Conservation (phyloP, 306 rosid species). For the Heteromeles arbutifolia region DNA sequence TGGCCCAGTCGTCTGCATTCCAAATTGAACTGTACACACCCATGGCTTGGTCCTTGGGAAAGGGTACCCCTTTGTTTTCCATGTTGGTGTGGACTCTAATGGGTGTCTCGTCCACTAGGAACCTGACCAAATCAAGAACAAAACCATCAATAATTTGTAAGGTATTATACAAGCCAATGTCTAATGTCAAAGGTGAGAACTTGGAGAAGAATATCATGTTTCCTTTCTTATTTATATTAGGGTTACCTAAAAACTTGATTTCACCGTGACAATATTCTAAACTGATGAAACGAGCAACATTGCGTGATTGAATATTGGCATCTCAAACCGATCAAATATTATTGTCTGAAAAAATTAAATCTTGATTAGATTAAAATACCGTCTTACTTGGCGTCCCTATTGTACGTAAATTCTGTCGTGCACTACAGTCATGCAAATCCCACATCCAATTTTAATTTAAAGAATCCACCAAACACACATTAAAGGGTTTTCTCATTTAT, state of each 20-base stretch:
- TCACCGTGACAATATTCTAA: no score
- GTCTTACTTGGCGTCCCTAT: no score
- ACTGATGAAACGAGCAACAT: no score
- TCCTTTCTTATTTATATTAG: no score
- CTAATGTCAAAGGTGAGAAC: neutral
- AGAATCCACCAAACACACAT: neutral
- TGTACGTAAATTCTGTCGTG: no score
- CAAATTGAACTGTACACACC: constrained; percentile 91
- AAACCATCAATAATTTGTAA: neutral
- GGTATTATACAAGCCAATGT: neutral
- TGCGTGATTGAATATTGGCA: no score
- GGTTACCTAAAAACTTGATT: no score
- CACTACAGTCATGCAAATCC: neutral
- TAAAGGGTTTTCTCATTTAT: neutral
- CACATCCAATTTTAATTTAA: neutral
- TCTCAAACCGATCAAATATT: no score
- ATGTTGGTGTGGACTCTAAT: constrained; percentile 72
- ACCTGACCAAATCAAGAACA: constrained; percentile 27
- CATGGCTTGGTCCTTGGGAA: constrained; percentile 84
- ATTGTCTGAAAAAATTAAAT: no score
- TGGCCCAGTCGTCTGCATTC: constrained; percentile 99
- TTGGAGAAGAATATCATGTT: no score
- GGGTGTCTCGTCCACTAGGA: constrained; percentile 75
- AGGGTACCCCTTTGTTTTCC: constrained; percentile 75
- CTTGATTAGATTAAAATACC: no score